Conservation (phyloP, 148 eudicot genomes). For the Rhododendron williamsianum region DNA sequence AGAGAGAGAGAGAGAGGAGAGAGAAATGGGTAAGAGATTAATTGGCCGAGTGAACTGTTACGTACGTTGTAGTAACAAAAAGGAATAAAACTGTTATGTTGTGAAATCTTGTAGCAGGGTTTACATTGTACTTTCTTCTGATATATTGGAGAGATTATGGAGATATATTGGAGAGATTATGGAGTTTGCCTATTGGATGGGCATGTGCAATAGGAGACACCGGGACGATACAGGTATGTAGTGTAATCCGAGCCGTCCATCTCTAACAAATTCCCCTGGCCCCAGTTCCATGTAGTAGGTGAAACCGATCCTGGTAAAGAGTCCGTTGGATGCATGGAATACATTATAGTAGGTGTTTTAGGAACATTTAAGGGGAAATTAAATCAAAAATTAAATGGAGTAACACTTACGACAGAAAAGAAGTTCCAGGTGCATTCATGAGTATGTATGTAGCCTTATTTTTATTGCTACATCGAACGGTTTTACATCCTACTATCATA, state of each 20-base stretch:
- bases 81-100: neutral
- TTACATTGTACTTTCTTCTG: no score
- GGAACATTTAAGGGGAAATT: neutral
- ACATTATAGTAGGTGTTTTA: neutral
- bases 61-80: neutral
- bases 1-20: neutral
- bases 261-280: no score
- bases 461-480: neutral
- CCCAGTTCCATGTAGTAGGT: no score
- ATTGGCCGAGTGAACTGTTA: neutral
- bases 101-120: no score
- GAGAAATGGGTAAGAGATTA: neutral
- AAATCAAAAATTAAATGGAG: no score
- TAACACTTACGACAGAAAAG: neutral
- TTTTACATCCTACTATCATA: neutral
- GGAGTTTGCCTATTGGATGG: neutral
- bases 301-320: no score
- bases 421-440: neutral
- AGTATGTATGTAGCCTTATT: neutral
- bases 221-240: no score
- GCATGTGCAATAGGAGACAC: no score
- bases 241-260: no score
- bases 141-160: no score
- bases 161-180: neutral
- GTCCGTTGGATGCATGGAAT: neutral